Evolutionary conservation across 179 eudicot species (phyloP).

Genomic region (Carnegiea gigantea): DNA sequence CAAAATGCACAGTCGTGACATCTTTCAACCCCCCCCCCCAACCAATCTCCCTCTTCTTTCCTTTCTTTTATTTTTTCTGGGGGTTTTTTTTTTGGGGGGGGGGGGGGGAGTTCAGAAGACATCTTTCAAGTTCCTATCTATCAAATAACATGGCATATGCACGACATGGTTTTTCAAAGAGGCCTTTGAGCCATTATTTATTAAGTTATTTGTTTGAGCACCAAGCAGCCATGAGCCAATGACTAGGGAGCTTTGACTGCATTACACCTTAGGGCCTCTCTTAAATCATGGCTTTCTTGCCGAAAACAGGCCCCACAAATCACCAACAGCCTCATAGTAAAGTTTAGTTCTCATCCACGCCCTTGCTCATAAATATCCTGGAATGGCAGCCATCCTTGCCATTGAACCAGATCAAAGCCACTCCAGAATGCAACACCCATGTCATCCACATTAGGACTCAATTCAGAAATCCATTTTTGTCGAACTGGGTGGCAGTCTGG

Average conservation of each 20-base stretch:
- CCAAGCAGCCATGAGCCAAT: not conserved
- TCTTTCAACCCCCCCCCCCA: not conserved
- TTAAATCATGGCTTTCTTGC: not conserved
- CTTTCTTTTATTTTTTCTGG: not conserved
- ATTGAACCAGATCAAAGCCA: too few species aligned
- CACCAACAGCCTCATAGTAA: too few species aligned
- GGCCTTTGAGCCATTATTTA: not conserved
- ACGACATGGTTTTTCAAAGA: not conserved
- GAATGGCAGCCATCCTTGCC: too few species aligned
- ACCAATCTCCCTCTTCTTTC: not conserved
- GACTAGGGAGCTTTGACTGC: not conserved
- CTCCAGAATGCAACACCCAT: too few species aligned
- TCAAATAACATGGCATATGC: not conserved
- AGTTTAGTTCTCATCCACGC: too few species aligned
- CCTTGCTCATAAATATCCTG: too few species aligned
- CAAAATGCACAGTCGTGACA: not conserved
- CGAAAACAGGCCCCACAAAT: too few species aligned
- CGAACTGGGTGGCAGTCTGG: too few species aligned
- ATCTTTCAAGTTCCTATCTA: not conserved
- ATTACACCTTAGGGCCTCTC: not conserved
- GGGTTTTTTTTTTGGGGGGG: too few species aligned
- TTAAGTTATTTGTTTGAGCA: not conserved
- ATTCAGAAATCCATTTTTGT: too few species aligned
- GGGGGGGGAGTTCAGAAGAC: not conserved
- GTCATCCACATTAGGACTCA: too few species aligned